A percentile compares a stretch with the other conserved stretches of the same genome.
phyloP scores from a whole-genome alignment of 441 rosid genomes.

The Macaranga tanarius region DNA sequence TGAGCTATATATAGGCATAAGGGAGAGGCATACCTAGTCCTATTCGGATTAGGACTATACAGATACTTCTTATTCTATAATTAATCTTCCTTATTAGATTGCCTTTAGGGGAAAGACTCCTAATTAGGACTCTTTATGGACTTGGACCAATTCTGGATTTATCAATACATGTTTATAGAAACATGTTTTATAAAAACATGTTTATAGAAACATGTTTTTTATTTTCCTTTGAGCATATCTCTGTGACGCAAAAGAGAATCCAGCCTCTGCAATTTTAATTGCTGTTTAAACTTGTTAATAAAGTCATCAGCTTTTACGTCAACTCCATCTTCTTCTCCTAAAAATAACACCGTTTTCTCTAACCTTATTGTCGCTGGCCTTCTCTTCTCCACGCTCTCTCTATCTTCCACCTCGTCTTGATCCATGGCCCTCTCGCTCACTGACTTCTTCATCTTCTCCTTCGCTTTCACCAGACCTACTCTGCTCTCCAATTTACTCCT shows the following conservation, averaged over 20 bases:
- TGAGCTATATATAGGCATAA: too few species aligned
- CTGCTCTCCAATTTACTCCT: constrained; percentile 44
- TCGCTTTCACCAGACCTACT: constrained; percentile 5
- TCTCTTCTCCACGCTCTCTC: constrained; percentile 42
- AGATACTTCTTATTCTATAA: too few species aligned
- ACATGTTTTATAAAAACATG: too few species aligned
- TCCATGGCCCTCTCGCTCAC: constrained; percentile 51
- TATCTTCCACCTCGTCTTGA: constrained; percentile 11
- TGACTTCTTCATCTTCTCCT: constrained; percentile 57
- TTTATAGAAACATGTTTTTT: too few species aligned
- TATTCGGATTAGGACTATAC: too few species aligned
- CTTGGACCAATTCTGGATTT: too few species aligned
- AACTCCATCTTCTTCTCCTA: constrained; percentile 52
- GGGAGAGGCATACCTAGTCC: too few species aligned
- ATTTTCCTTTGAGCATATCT: constrained; percentile 43
- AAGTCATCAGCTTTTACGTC: constrained; percentile 84
- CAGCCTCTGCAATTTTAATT: constrained; percentile 71
- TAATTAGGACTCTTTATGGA: too few species aligned
- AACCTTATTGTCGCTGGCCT: constrained; percentile 47
- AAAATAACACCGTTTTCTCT: constrained; percentile 37
- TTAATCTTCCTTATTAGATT: too few species aligned
- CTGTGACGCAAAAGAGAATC: constrained; percentile 62
- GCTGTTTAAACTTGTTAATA: constrained; percentile 73
- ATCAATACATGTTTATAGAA: too few species aligned
- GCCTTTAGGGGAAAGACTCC: too few species aligned